These are phyloP conservation scores for Atkinsonella hypoxylon DNA, from an alignment of 2,329 filamentous ascomycete genomes.

Conservation along the genomic window DNA sequence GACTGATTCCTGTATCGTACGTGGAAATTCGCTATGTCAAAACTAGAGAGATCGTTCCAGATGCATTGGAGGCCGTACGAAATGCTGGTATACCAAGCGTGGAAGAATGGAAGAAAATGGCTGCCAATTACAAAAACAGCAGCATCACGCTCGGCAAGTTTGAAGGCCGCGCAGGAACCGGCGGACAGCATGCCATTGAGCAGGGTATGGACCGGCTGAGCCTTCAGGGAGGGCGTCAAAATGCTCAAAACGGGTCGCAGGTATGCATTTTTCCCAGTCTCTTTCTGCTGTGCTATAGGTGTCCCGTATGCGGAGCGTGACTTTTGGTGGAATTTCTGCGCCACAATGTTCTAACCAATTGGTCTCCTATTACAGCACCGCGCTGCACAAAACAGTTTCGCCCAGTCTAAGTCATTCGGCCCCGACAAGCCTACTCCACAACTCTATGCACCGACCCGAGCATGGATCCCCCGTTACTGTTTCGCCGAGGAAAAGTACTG, in stretches of 20 bases:
- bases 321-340: background rate
- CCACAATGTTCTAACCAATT: background rate
- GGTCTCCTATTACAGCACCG: slow-evolving; percentile 11
- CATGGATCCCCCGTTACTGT: slow-evolving; percentile 83
- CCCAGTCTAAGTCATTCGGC: slow-evolving; percentile 24
- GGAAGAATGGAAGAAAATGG: slow-evolving; percentile 99
- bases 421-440: slow-evolving; percentile 35
- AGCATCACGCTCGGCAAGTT: slow-evolving; percentile 94
- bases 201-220: slow-evolving; percentile 71
- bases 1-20: slow-evolving; percentile 90
- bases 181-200: slow-evolving; percentile 38
- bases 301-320: background rate
- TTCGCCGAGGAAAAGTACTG: slow-evolving; percentile 98
- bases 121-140: slow-evolving; percentile 97
- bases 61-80: slow-evolving; percentile 74
- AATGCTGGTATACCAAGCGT: slow-evolving; percentile 86
- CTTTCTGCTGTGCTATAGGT: background rate
- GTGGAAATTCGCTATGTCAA: slow-evolving; percentile 94
- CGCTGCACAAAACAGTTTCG: slow-evolving; percentile 14
- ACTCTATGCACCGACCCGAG: slow-evolving; percentile 64
- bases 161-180: slow-evolving; percentile 40
- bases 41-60: slow-evolving; percentile 67
- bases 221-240: slow-evolving; percentile 31
- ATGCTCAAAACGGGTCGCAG: slow-evolving; percentile 13
- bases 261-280: slow-evolving; percentile 12